phyloP scores from a whole-genome alignment of 176 grass and related monocot species.

The Poa annua region DNA sequence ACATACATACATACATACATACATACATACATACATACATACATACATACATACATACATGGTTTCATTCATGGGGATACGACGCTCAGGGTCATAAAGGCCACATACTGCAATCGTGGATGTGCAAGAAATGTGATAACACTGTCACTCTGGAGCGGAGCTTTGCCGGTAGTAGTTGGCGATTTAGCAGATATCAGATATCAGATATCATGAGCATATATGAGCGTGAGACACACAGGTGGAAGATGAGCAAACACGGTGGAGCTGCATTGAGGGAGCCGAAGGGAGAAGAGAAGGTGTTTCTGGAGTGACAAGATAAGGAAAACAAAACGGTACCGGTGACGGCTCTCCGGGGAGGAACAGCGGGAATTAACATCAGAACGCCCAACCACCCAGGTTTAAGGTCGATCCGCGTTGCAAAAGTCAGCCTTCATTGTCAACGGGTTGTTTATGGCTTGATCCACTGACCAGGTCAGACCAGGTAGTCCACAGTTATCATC shows the following conservation, averaged over 20 bases:
- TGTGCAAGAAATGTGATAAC: too few species aligned
- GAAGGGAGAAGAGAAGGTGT: neutral
- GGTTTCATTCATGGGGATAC: too few species aligned
- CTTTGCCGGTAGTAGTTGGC: too few species aligned
- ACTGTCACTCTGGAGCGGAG: too few species aligned
- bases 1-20: too few species aligned
- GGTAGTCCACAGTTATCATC: neutral
- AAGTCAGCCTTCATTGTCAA: constrained; percentile 16
- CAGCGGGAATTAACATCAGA: neutral
- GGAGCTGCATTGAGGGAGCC: neutral
- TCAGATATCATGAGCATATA: too few species aligned
- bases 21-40: too few species aligned
- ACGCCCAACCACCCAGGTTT: neutral
- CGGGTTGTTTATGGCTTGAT: constrained; percentile 4
- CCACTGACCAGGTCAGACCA: neutral
- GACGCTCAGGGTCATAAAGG: too few species aligned
- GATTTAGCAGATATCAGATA: too few species aligned
- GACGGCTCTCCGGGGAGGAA: neutral
- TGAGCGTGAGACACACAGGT: too few species aligned
- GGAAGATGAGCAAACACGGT: too few species aligned
- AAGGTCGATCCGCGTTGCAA: neutral
- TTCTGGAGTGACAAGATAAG: neutral
- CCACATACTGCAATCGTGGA: neutral
- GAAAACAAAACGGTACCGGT: neutral
- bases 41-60: too few species aligned